A percentile compares a stretch with the other conserved stretches of the same genome.
These are phyloP conservation scores for Apiotrichum gamsii DNA, from an alignment of 1,284 basidiomycete genomes.

Conservation along the genomic window DNA sequence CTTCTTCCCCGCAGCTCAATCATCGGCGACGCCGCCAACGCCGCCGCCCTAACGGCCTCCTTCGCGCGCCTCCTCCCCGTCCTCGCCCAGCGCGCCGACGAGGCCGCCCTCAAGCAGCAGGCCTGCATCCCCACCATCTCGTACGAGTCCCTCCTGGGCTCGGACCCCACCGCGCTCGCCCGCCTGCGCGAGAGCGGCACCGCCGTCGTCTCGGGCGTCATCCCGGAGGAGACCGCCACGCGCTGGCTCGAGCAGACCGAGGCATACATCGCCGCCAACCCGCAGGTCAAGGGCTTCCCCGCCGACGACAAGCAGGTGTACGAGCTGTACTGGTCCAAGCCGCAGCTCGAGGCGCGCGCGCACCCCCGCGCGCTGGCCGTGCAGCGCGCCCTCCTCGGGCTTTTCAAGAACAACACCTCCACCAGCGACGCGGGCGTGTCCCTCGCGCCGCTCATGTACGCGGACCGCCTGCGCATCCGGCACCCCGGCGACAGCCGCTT, in stretches of 20 bases:
- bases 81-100: slow-evolving; percentile 50
- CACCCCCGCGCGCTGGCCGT: slow-evolving; percentile 65
- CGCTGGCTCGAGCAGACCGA: slow-evolving; percentile 57
- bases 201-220: slow-evolving; percentile 58
- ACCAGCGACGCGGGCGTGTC: slow-evolving; percentile 51
- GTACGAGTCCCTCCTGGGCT: slow-evolving; percentile 53
- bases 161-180: slow-evolving; percentile 47
- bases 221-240: slow-evolving; percentile 55
- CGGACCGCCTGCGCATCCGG: slow-evolving; percentile 67
- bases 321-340: slow-evolving; percentile 61
- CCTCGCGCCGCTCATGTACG: slow-evolving; percentile 62
- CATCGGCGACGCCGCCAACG: slow-evolving; percentile 43
- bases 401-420: slow-evolving; percentile 53
- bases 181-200: slow-evolving; percentile 57
- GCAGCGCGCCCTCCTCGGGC: slow-evolving; percentile 53
- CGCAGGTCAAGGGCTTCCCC: slow-evolving; percentile 56
- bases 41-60: slow-evolving; percentile 52
- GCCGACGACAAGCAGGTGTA: slow-evolving; percentile 62
- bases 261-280: slow-evolving; percentile 57
- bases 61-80: slow-evolving; percentile 57
- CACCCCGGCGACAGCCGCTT: slow-evolving; percentile 65
- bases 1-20: no score
- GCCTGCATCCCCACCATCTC: slow-evolving; percentile 54
- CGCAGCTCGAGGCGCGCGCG: slow-evolving; percentile 62
- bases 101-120: slow-evolving; percentile 51